Evolutionary conservation across 148 eudicot genomes (phyloP).

Genomic region (Camellia lanceoleosa): DNA sequence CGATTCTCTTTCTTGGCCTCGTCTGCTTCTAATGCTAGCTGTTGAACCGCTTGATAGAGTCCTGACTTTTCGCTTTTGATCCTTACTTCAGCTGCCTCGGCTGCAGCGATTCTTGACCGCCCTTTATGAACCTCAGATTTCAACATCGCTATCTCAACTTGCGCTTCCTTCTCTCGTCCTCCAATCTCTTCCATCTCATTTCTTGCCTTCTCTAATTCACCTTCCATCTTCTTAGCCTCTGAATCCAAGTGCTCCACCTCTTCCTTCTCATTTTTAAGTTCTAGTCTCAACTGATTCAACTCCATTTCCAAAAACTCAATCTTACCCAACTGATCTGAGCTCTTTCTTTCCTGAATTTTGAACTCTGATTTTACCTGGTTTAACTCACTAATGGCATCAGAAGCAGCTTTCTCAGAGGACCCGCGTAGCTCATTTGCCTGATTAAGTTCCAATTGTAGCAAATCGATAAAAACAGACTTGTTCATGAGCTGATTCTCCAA

Average conservation of each 20-base stretch:
- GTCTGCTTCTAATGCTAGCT: constrained; percentile 14
- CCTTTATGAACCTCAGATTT: constrained; percentile 33
- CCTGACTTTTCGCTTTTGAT: constrained; percentile 25
- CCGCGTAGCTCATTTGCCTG: constrained; percentile 13
- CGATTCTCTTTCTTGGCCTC: constrained; percentile 21
- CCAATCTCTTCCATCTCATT: constrained; percentile 10
- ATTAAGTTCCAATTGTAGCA: constrained; percentile 22
- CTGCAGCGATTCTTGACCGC: constrained; percentile 27
- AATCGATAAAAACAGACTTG: constrained; percentile 12
- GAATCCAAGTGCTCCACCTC: not conserved
- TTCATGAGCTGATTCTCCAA: constrained; percentile 20
- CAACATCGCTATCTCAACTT: constrained; percentile 32
- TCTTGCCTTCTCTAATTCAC: constrained; percentile 6
- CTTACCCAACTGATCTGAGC: constrained; percentile 12
- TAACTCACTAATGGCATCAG: constrained; percentile 16
- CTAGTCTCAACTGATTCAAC: constrained; percentile 16
- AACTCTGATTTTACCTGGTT: constrained; percentile 12
- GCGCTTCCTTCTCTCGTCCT: constrained; percentile 21
- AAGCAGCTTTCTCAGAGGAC: constrained; percentile 19
- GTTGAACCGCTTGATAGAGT: constrained; percentile 15
- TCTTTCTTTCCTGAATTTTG: constrained; percentile 12
- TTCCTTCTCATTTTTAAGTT: constrained; percentile 16
- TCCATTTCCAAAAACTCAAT: constrained; percentile 21
- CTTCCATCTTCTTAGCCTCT: not conserved
- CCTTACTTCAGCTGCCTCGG: constrained; percentile 28